phyloP scores from a whole-genome alignment of 148 eudicot species.

The Mesembryanthemum crystallinum region DNA sequence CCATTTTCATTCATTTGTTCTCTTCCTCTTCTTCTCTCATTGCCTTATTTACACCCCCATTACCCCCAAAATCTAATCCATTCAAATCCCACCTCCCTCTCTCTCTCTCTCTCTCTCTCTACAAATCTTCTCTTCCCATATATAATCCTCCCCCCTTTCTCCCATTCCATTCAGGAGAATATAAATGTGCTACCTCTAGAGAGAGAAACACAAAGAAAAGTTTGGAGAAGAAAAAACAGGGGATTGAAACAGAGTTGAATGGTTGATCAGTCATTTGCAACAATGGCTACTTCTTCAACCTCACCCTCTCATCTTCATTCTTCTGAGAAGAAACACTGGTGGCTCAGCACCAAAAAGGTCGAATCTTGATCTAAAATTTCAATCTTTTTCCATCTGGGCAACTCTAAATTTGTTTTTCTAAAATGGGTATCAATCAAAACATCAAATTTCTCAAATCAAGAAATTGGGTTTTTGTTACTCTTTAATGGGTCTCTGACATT shows the following conservation, averaged over 20 bases:
- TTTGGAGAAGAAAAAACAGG: neutral
- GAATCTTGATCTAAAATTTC: slow-evolving; percentile 6
- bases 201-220: slow-evolving; percentile 12
- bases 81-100: neutral
- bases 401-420: slow-evolving; percentile 1
- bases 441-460: neutral
- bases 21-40: slow-evolving; percentile 3
- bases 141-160: slow-evolving; percentile 10
- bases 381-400: slow-evolving; percentile 12
- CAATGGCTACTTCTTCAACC: slow-evolving; percentile 40
- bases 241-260: slow-evolving; percentile 16
- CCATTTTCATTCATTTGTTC: neutral
- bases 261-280: slow-evolving; percentile 37
- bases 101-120: neutral
- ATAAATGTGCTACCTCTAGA: slow-evolving; percentile 24
- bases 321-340: slow-evolving; percentile 82
- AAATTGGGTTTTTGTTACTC: neutral
- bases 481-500: slow-evolving; percentile 6
- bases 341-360: slow-evolving; percentile 93
- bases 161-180: neutral
- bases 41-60: slow-evolving; percentile 5
- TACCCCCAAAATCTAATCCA: neutral
- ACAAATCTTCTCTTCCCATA: slow-evolving; percentile 9
- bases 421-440: slow-evolving; percentile 18
- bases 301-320: slow-evolving; percentile 41